Evolutionary conservation across 768 basidiomycete species (phyloP).

Genomic region (Lactarius trivialis): DNA sequence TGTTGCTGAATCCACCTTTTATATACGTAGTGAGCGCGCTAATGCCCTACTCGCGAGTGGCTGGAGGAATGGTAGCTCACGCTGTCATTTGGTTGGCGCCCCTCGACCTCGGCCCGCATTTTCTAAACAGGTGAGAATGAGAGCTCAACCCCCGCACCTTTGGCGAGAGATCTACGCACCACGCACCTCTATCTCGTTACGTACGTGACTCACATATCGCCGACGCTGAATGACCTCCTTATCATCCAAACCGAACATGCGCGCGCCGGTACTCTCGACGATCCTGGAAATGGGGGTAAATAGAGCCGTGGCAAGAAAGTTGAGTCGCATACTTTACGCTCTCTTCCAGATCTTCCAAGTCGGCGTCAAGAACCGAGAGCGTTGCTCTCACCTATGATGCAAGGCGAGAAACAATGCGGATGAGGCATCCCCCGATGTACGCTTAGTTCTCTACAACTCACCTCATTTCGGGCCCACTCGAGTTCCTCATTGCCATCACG

Average conservation of each 20-base stretch:
- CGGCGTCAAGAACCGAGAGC: conserved; percentile 72
- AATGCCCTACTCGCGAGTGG: not conserved
- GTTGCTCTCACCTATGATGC: conserved; percentile 56
- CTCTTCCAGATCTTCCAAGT: conserved; percentile 89
- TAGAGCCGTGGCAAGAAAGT: not conserved
- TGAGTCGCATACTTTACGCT: conserved; percentile 69
- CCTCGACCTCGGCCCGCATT: conserved; percentile 61
- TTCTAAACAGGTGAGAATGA: conserved; percentile 39
- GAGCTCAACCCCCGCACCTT: not conserved
- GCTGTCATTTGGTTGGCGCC: conserved; percentile 14
- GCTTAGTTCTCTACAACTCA: conserved; percentile 26
- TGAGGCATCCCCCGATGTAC: not conserved
- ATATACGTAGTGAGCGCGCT: not conserved
- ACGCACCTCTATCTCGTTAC: conserved; percentile 72
- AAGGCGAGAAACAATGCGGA: not conserved
- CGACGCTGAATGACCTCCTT: conserved; percentile 69
- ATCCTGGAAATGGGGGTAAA: conserved; percentile 42
- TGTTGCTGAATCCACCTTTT: conserved; percentile 5
- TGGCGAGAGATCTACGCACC: conserved; percentile 3
- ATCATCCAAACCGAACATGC: conserved; percentile 77
- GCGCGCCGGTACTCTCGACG: conserved; percentile 79
- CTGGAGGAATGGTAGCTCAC: conserved; percentile 8
- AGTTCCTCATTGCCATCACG: conserved; percentile 72
- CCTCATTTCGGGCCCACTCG: conserved; percentile 73
- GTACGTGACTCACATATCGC: conserved; percentile 68